These are phyloP conservation scores for Barnettozyma siamensis DNA, from an alignment of 805 yeast species.

Conservation along the genomic window DNA sequence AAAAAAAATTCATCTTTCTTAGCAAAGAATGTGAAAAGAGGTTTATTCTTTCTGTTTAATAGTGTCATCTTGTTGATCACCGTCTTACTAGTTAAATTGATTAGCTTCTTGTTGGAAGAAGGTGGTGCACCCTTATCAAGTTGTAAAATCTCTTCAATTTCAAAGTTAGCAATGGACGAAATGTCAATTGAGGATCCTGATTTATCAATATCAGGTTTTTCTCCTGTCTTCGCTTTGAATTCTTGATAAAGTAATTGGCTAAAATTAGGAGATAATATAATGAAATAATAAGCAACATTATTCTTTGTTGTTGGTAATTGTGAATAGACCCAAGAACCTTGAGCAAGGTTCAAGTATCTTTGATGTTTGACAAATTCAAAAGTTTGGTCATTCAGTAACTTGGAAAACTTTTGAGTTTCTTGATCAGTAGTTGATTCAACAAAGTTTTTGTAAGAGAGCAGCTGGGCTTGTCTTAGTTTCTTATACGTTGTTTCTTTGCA, in stretches of 20 bases:
- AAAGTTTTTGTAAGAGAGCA: conserved; percentile 33
- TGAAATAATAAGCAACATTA: conserved; percentile 33
- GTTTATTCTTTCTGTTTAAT: conserved; percentile 35
- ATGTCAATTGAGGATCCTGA: conserved; percentile 49
- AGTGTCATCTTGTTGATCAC: conserved; percentile 52
- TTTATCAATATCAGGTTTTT: conserved; percentile 54
- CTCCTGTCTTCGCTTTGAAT: conserved; percentile 38
- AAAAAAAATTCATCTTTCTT: conserved; percentile 60
- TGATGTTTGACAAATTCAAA: conserved; percentile 70
- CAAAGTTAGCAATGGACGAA: conserved; percentile 44
- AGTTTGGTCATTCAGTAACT: conserved; percentile 48
- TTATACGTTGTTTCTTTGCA: conserved; percentile 40
- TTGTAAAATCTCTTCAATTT: conserved; percentile 41
- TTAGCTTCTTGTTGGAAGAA: conserved; percentile 34
- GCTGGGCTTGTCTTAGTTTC: conserved; percentile 50
- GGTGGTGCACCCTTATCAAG: conserved; percentile 38
- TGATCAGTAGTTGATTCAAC: conserved; percentile 40
- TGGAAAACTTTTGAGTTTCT: conserved; percentile 43
- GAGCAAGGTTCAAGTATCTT: conserved; percentile 61
- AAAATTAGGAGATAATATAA: conserved; percentile 63
- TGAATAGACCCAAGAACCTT: conserved; percentile 77
- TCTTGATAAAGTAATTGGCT: conserved; percentile 55
- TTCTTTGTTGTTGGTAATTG: conserved; percentile 42
- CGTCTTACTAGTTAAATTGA: conserved; percentile 52
- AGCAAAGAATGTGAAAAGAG: conserved; percentile 57